Percentiles rank a stretch among this genome's conserved stretches.
Evolutionary conservation across 2,329 filamentous ascomycete species (phyloP).

Genomic region (Blastomyces silverae): DNA sequence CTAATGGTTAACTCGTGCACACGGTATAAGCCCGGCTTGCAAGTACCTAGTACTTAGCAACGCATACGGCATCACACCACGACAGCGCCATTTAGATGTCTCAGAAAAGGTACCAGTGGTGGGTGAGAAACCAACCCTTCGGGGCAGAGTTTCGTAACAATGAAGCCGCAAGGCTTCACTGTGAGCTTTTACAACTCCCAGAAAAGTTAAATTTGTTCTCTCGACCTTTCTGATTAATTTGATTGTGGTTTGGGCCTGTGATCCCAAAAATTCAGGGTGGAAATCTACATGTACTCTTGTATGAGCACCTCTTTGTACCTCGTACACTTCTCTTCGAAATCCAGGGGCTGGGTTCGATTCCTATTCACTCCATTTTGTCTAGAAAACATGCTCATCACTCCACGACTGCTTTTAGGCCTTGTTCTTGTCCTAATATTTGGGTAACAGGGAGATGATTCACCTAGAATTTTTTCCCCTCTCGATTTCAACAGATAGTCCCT

Average conservation of each 20-base stretch:
- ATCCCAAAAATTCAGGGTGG: neutral
- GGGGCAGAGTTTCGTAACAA: constrained; percentile 11
- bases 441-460: neutral
- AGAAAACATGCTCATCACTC: too few relatives aligned
- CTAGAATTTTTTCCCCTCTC: neutral
- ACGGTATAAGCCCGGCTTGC: constrained; percentile 15
- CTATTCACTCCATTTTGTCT: neutral
- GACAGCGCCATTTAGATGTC: constrained; percentile 5
- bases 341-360: neutral
- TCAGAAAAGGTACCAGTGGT: constrained; percentile 2
- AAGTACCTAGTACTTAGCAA: constrained; percentile 11
- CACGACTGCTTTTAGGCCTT: neutral
- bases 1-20: constrained; percentile 7
- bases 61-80: constrained; percentile 12
- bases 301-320: neutral
- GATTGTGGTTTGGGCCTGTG: neutral
- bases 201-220: constrained; percentile 1
- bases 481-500: neutral
- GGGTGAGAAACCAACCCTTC: constrained; percentile 14
- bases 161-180: neutral
- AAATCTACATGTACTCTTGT: neutral
- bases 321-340: neutral
- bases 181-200: constrained; percentile 8
- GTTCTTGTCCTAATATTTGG: neutral
- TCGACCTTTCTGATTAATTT: constrained; percentile 6